Base-by-base conservation (phyloP, 495 filamentous ascomycete genomes). In the Lophiostoma macrostomum region DNA sequence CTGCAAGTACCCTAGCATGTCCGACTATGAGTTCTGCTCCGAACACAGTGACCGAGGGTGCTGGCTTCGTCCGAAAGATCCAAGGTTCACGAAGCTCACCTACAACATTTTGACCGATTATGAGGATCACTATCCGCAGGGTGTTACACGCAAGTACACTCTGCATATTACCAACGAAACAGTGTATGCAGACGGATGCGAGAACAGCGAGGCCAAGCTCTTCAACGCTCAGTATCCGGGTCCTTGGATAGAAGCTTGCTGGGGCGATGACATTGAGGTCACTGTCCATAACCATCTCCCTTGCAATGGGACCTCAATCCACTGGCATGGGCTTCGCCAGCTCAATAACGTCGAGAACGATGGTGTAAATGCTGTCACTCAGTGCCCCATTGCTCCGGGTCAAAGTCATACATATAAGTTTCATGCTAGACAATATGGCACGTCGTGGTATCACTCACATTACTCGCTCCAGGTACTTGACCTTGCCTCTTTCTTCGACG, bases 221-320 rank as follows among this genome's bases (percentile, higher is more conserved):
- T 51, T 68, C 58, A 70, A 69, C 46, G 42, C 35, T n/a, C 55
- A 60, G 14, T 67, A 56, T 41, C 67, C 67, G 3, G 67, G 66
- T 18, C 67, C 67, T 8, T 51, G 47, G 55, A 68, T 68, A 37
- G 14, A 73, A 37, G 82, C 77, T 8, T 67, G 84, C 20, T 42
- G 64, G 52, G 32, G 57, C 32, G 63, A 50, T 27, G 61, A 43
- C 16, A 56, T 68, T n/a, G 47, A 60, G 20, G 42, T 64, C 24
- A 62, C 41, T 8, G 58, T 64, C 22, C 37, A 46, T 5, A 68
- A 66, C 35, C 29, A 41, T 10, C 34, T 49, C 7, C 32, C 16
- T 5, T 53, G 8, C 14, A 55, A 56, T 44, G 12, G 80, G 71
- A 19, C 58, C 5, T 46, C 27, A 7, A 28, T 61, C 24, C 56